Base-by-base conservation (phyloP, 73 alveolate genomes). In the Paramecium biaurelia region DNA sequence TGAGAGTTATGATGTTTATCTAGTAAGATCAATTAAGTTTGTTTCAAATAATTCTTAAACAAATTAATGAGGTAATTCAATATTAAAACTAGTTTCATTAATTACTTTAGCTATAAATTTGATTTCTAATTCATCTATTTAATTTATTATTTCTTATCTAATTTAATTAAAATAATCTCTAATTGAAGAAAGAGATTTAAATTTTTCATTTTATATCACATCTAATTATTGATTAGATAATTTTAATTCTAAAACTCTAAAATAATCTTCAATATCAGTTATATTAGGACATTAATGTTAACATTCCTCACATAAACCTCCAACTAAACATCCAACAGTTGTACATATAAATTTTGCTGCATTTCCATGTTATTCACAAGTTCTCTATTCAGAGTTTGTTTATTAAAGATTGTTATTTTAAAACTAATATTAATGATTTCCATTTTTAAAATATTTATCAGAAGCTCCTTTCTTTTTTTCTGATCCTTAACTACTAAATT, bases 201-300 rank as follows among this genome's bases (percentile, higher is more conserved):
- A 72, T 72, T 72, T 79, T 21, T 32, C 45, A 20, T 43, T 47
- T 41, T 43, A 79, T 5, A 47, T 34, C 8, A 20, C 45, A 42
- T 79, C 42, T 79, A 79, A 79, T 30, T 79, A 23, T 45, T 24
- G 24, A 20, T 79, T 23, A 0, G 32, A 5, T 79, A 45, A 24
- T 79, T 79, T 30, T 18, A 30, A 79, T 5, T 79, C 42, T 23
- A 79, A 18, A 3, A 43, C 37, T 41, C n/a, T 26, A 38, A 42
- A 45, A 23, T 43, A 79, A 14, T 79, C 72, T 9, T 79, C 70
- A 41, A 24, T 45, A 18, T 15, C 30, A 42, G 43, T 45, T 11
- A 79, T 79, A 79, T 79, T 79, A 11, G 70, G 76, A 43, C 90
- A 79, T 12, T 79, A 11, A 43, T 79, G 90, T 8, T 38, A 79